Conservation (phyloP, 2,329 filamentous ascomycete species). For the Fusarium newnesense region DNA sequence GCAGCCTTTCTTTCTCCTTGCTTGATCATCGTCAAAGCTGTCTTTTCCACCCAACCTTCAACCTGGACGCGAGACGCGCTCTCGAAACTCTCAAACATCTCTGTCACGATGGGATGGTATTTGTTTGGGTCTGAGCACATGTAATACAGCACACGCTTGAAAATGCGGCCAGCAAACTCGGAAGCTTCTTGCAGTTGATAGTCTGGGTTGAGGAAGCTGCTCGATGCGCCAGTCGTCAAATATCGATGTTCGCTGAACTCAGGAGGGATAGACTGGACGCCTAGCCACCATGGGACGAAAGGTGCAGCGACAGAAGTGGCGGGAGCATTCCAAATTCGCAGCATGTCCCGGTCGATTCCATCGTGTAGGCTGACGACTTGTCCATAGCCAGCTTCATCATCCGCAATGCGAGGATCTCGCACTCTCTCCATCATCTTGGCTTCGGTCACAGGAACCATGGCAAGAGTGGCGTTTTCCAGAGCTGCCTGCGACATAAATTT, state of each 20-base stretch:
- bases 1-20: slow-evolving; percentile 32
- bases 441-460: slow-evolving; percentile 36
- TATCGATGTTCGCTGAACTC: slow-evolving; percentile 39
- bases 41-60: slow-evolving; percentile 35
- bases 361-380: slow-evolving; percentile 33
- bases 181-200: slow-evolving; percentile 39
- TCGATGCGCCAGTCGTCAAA: slow-evolving; percentile 35
- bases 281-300: slow-evolving; percentile 40
- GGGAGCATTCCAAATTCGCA: slow-evolving; percentile 39
- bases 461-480: slow-evolving; percentile 32
- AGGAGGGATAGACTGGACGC: slow-evolving; percentile 31
- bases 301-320: slow-evolving; percentile 31
- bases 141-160: slow-evolving; percentile 38
- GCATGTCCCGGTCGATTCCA: slow-evolving; percentile 29
- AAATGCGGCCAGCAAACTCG: slow-evolving; percentile 35
- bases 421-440: slow-evolving; percentile 39
- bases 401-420: slow-evolving; percentile 34
- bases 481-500: slow-evolving; percentile 41
- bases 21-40: slow-evolving; percentile 23
- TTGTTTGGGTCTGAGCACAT: slow-evolving; percentile 37
- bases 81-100: slow-evolving; percentile 27
- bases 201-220: slow-evolving; percentile 40
- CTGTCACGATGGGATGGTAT: slow-evolving; percentile 31
- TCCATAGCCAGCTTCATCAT: slow-evolving; percentile 38
- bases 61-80: slow-evolving; percentile 28